These are phyloP conservation scores for Saccharomycopsis javanensis DNA, from an alignment of 805 yeast species.

Conservation along the genomic window DNA sequence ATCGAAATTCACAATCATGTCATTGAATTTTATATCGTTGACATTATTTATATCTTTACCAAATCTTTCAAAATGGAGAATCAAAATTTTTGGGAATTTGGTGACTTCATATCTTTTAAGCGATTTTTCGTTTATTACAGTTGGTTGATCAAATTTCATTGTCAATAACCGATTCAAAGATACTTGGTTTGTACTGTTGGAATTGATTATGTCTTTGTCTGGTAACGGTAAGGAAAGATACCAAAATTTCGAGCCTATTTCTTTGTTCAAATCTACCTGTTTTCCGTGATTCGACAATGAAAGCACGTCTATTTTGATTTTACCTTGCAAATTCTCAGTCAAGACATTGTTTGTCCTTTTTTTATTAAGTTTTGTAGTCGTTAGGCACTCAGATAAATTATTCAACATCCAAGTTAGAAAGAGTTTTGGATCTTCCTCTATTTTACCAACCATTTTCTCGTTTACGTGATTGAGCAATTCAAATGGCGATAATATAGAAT, in stretches of 20 bases:
- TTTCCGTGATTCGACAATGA: too few relatives aligned
- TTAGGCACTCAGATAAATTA: constrained; percentile 22
- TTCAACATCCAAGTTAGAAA: constrained; percentile 56
- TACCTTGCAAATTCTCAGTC: constrained; percentile 43
- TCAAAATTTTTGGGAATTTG: constrained; percentile 42
- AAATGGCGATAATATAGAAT: constrained; percentile 56
- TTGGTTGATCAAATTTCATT: constrained; percentile 30
- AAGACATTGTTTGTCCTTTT: constrained; percentile 22
- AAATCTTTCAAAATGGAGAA: constrained; percentile 50
- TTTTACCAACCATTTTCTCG: constrained; percentile 20
- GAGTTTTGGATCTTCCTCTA: constrained; percentile 42
- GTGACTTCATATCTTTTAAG: constrained; percentile 7
- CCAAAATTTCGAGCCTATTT: constrained; percentile 35
- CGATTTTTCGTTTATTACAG: constrained; percentile 30
- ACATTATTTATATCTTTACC: constrained; percentile 31
- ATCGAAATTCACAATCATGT: constrained; percentile 32
- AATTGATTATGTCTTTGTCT: constrained; percentile 37
- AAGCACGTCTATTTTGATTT: constrained; percentile 28
- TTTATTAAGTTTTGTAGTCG: constrained; percentile 23
- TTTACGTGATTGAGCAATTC: constrained; percentile 47
- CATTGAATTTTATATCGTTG: constrained; percentile 38
- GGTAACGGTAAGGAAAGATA: constrained; percentile 53
- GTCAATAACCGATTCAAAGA: constrained; percentile 29
- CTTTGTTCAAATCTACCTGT: constrained; percentile 20
- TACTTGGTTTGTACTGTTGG: constrained; percentile 31